phyloP scores from a whole-genome alignment of 192 early-diverging fungal species.

The Allomyces arbusculus region DNA sequence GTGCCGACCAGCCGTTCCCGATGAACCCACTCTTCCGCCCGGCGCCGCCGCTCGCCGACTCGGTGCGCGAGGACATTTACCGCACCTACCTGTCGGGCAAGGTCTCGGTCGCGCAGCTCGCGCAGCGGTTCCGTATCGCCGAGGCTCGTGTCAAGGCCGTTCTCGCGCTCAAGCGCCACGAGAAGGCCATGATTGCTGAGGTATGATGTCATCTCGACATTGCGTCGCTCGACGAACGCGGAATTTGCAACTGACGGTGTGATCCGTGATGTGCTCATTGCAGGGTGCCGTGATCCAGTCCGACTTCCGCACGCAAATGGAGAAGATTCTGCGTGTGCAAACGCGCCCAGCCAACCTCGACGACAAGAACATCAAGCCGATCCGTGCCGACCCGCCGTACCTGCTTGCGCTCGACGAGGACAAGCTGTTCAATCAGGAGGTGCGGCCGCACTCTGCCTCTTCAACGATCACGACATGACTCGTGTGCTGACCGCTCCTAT shows the following conservation, averaged over 20 bases:
- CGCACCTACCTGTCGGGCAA: conserved; percentile 19
- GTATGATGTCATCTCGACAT: conserved; percentile 9
- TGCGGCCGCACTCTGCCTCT: background rate
- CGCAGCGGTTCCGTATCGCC: conserved; percentile 45
- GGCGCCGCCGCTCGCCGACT: conserved; percentile 47
- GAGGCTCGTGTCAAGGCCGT: conserved; percentile 79
- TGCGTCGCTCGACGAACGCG: background rate
- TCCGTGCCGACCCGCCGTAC: background rate
- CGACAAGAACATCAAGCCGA: background rate
- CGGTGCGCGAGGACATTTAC: conserved; percentile 51
- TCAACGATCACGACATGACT: too few relatives aligned
- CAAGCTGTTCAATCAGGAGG: background rate
- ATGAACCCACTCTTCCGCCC: conserved; percentile 75
- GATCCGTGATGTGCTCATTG: background rate
- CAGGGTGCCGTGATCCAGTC: conserved; percentile 36
- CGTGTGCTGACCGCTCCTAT: too few relatives aligned
- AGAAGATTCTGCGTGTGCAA: conserved; percentile 46
- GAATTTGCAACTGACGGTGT: background rate
- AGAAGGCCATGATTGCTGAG: conserved; percentile 45
- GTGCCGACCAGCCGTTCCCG: conserved; percentile 49
- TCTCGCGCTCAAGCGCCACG: conserved; percentile 61
- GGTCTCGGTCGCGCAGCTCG: conserved; percentile 29
- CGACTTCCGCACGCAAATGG: conserved; percentile 62
- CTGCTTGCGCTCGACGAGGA: background rate
- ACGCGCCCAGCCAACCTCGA: background rate